Base-by-base conservation (phyloP, 2,329 filamentous ascomycete genomes). In the Cercospora zeae-maydis region DNA sequence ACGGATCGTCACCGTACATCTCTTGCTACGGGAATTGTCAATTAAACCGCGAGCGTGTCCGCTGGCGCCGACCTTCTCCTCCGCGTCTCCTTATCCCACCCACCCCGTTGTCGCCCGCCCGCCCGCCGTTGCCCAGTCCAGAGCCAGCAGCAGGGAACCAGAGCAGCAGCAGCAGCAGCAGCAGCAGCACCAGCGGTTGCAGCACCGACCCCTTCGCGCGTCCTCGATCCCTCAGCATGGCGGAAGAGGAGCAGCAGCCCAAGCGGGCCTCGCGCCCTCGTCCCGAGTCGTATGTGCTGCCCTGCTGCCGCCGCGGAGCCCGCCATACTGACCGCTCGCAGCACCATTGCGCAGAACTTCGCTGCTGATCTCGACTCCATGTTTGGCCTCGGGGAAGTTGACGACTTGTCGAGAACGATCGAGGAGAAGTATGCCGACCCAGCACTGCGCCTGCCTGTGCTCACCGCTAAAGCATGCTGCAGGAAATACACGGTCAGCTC, bases 341-440 rank as follows among this genome's bases (percentile, higher is more conserved):
- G 93, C 67, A 95, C 91, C 65, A 87, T 96, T 78, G 93, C 92
- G 59, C 89, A 87, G 71, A 91, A 89, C 74, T 96, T 97, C 79
- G 93, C 92, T 63, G 82, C 87, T 49, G 91, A 93, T 75, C 83
- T 97, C 65, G 90, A 93, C 81, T 89, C 92, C 75, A 89, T 96
- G 70, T 97, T 97, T 81, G 89, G 90, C 73, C 88, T 97, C 74
- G 91, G 95, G 70, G 85, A 87, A 70, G 77, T 95, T 63, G 86
- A 88, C 72, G 84, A 89, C 66, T 83, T 96, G 36, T 86, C 90
- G 72, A 83, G 88, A 75, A 86, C 89, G 69, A 86, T 96, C 64
- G 85, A 91, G 75, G 85, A 91, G 77, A 93, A 93, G 93, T 97
- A 52, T 11, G 57, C 36, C 19, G 36, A n/a, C 4, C 1, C 34